These are phyloP conservation scores for Aureobasidium sp. DNA, from an alignment of 2,329 filamentous ascomycete genomes.

Conservation along the genomic window DNA sequence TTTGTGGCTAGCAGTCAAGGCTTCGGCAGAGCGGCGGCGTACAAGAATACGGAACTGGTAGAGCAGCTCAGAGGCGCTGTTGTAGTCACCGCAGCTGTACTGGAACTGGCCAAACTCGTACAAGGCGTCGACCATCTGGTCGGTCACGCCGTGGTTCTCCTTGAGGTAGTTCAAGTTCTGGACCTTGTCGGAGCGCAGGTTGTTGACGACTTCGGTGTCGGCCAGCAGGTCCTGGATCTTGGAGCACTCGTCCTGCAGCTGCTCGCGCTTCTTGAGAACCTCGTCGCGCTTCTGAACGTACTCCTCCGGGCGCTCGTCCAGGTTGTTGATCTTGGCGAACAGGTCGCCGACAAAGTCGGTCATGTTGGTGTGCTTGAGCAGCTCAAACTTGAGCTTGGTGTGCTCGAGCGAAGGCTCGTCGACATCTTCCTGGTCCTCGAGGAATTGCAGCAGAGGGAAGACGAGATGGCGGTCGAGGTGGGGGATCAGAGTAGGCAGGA, in stretches of 20 bases:
- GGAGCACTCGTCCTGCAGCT: conserved; percentile 77
- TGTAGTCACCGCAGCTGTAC: conserved; percentile 95
- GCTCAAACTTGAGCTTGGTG: conserved; percentile 80
- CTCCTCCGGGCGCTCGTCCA: conserved; percentile 71
- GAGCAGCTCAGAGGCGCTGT: conserved; percentile 79
- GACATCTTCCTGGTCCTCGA: conserved; percentile 68
- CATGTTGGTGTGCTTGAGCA: conserved; percentile 98
- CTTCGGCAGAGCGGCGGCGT: conserved; percentile 13
- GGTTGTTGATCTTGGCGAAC: conserved; percentile 80
- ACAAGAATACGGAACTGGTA: conserved; percentile 93
- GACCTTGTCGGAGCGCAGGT: conserved; percentile 91
- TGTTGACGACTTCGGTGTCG: conserved; percentile 82
- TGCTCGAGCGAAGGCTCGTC: conserved; percentile 64
- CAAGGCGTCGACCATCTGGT: conserved; percentile 91
- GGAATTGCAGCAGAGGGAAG: conserved; percentile 92
- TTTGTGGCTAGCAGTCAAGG: background rate
- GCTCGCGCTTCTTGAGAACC: conserved; percentile 73
- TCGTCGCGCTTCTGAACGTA: conserved; percentile 85
- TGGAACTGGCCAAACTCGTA: conserved; percentile 96
- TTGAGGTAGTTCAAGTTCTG: conserved; percentile 98
- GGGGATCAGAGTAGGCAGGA: conserved; percentile 82
- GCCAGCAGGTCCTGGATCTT: conserved; percentile 83
- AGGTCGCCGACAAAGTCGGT: conserved; percentile 92
- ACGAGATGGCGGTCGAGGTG: conserved; percentile 94
- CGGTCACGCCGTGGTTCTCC: conserved; percentile 89